phyloP scores from a whole-genome alignment of 2,329 filamentous ascomycete genomes.

The Sarocladium brachiariae region DNA sequence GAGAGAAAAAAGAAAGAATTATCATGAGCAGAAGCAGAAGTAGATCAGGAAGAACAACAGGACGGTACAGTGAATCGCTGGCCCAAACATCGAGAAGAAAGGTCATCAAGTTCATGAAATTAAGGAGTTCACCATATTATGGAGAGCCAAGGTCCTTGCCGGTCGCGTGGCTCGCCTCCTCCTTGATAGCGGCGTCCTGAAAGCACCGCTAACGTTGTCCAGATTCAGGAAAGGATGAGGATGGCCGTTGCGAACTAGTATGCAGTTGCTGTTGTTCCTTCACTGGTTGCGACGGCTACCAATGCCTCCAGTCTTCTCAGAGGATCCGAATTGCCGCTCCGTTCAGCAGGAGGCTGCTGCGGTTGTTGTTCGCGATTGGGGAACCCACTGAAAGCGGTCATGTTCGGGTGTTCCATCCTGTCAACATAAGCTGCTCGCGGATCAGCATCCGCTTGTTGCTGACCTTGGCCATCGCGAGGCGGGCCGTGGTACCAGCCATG shows the following conservation, averaged over 20 bases:
- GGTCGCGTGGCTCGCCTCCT: too few species aligned
- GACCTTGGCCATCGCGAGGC: constrained; percentile 30
- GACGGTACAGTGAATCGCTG: neutral
- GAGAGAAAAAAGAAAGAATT: too few species aligned
- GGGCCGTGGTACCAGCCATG: constrained; percentile 66
- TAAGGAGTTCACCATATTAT: too few species aligned
- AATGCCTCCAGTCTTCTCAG: constrained; percentile 34
- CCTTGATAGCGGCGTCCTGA: too few species aligned
- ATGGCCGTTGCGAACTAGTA: constrained; percentile 25
- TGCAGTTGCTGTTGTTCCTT: constrained; percentile 34
- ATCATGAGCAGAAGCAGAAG: too few species aligned
- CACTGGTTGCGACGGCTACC: constrained; percentile 38
- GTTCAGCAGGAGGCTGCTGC: constrained; percentile 18
- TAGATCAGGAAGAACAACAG: too few species aligned
- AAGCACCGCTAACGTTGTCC: too few species aligned
- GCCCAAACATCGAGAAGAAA: neutral
- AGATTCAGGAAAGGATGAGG: too few species aligned
- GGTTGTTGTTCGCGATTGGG: constrained; percentile 28
- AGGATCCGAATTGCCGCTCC: constrained; percentile 22
- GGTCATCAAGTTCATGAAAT: too few species aligned
- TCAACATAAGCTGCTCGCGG: constrained; percentile 40
- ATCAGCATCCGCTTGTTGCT: constrained; percentile 21
- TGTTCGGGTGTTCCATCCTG: constrained; percentile 52
- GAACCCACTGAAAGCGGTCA: constrained; percentile 44
- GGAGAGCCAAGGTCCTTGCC: too few species aligned